These are phyloP conservation scores for Penicillium turbatum DNA, from an alignment of 495 filamentous ascomycete genomes.

Conservation along the genomic window DNA sequence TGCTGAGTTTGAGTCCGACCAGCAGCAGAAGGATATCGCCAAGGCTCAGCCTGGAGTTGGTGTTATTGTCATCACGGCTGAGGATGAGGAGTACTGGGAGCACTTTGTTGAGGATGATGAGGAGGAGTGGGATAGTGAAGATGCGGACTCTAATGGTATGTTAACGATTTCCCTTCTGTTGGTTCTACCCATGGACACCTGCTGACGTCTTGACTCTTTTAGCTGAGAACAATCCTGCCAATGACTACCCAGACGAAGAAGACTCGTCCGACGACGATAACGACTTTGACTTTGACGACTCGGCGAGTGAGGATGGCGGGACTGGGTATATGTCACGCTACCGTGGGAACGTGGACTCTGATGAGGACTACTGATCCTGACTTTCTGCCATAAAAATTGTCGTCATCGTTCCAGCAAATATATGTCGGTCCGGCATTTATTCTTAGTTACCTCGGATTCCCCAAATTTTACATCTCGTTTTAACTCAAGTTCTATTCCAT, in stretches of 20 bases:
- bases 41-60: conserved; percentile 45
- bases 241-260: conserved; percentile 67
- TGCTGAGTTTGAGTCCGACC: conserved; percentile 27
- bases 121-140: conserved; percentile 57
- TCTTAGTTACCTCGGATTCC: too few species aligned
- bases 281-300: conserved; percentile 47
- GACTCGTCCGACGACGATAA: conserved; percentile 54
- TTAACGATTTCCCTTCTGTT: not conserved
- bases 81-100: conserved; percentile 57
- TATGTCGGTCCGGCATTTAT: not conserved
- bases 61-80: conserved; percentile 54
- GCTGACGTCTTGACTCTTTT: conserved; percentile 6
- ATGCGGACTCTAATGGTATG: conserved; percentile 59
- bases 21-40: conserved; percentile 30
- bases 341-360: conserved; percentile 30
- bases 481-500: too few species aligned
- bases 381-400: not conserved
- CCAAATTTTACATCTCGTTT: too few species aligned
- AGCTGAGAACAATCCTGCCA: conserved; percentile 63
- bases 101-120: conserved; percentile 51
- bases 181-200: not conserved
- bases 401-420: too few species aligned
- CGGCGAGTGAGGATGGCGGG: conserved; percentile 42
- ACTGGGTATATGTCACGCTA: conserved; percentile 21
- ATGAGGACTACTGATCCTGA: conserved; percentile 24